Evolutionary conservation across 225 moss, liverwort and hornwort genomes (phyloP), one percentile per base, ranked within the genome.

Genomic region (Bryum argenteum): DNA sequence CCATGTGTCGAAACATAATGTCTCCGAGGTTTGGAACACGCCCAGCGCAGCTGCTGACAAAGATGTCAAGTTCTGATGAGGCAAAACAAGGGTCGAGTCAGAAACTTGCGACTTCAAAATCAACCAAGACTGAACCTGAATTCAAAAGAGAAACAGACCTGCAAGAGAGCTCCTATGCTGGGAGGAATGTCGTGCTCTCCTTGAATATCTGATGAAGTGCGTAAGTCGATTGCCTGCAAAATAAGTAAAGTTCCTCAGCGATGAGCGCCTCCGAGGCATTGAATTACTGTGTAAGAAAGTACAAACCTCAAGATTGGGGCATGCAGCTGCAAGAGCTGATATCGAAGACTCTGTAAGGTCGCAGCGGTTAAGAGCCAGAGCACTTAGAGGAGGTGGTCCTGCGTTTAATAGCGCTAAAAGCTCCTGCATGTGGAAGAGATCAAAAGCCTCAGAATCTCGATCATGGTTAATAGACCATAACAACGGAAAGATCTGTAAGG

Each of bases 41-140:
- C 91, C 91, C 20, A 92, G 67, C 8, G 89, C 91, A 61, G 87
- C 89, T 63, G 89, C 91, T 53, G 91, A 87, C 73, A 92, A 73
- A 54, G 78, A 77, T 17, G 56, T 71, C 82, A 89, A 63, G 66
- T 64, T 79, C 91, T 92, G 85, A 60, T 56, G 55, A 61, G 70
- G 5, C 50, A 43, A 16, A 9, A 14, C 50, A 12, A 72, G 43
- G 51, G 19, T 15, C 40, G 54, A 64, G 52, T 68, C 75, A 79
- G 1, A 44, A 14, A 48, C 11, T 48, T 17, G 17, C 33, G 33
- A 33, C 33, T 33, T 33, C 33, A 33, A 6, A 6, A 33, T 33
- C 33, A 33, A 33, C 33, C 33, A 33, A 6, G 33, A 33, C 2
- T 33, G 33, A 6, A 4, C 33, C 7, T 6, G 33, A 33, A 33